Base-by-base conservation (phyloP, 257 asterid species). In the Pogostemon cablin region DNA sequence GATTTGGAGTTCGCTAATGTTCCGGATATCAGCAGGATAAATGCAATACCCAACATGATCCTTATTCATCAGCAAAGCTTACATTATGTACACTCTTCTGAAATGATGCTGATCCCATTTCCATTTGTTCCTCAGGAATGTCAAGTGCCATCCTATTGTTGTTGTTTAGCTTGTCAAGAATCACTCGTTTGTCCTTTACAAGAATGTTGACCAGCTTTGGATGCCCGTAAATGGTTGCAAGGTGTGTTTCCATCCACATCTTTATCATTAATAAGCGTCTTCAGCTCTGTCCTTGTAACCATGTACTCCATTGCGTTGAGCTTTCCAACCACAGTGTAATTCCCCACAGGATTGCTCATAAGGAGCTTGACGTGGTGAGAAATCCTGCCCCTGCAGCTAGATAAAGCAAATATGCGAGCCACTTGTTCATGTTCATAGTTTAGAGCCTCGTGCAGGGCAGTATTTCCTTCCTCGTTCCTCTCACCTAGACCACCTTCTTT, bases 381-480 rank as follows among this genome's bases (percentile, higher is more conserved):
- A 80, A 80, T 61, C 87, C 90, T 15, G 83, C 90, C 67, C 82
- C 87, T 69, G 90, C 87, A 58, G 90, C 83, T 60, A 85, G 80
- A 77, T 69, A 82, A 67, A 82, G 75, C 72, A 85, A 71, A 73
- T 46, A 82, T 80, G 55, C 73, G 74, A 74, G 84, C 84, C 76
- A 77, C 82, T 75, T 82, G 84, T 61, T 82, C 79, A 2, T 80
- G 82, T 40, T 78, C 73, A 9, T 63, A 52, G 7, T 9, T 74
- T 5, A 82, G 68, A 32, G 87, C 87, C 72, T 79, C 87, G 6
- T 82, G 87, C 67, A 82, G 87, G 35, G 84, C 75, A 20, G 81
- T 74, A 53, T 80, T 80, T 32, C 84, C 87, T 54, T 79, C 82
- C 48, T 74, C 81, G 37, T 82, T 82, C 77, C 69, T 79, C 67